phyloP scores from a whole-genome alignment of 305 asterid species.

The Fraxinus sp. region DNA sequence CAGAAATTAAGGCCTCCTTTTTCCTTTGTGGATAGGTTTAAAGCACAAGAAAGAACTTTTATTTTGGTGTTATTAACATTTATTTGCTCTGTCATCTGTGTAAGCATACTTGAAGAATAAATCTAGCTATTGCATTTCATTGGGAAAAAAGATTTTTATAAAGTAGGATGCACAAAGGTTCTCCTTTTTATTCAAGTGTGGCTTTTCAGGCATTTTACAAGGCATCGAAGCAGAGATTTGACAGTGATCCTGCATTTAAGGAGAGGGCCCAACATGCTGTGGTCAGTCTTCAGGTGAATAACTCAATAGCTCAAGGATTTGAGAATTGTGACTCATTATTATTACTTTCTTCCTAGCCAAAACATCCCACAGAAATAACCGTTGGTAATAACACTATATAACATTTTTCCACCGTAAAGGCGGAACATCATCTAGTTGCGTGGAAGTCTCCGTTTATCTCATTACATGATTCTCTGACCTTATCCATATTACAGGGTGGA shows the following conservation, averaged over 20 bases:
- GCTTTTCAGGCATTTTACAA: conserved; percentile 71
- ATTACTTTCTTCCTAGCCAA: conserved; percentile 2
- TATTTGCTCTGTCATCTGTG: background rate
- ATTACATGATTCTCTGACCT: conserved; percentile 3
- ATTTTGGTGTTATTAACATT: background rate
- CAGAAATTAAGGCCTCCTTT: background rate
- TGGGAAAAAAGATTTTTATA: background rate
- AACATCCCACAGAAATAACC: background rate
- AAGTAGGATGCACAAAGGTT: conserved; percentile 7
- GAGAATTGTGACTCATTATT: background rate
- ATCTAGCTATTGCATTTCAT: background rate
- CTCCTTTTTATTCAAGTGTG: conserved; percentile 15
- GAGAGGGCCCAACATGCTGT: conserved; percentile 89
- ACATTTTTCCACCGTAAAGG: background rate
- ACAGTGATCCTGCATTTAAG: conserved; percentile 69
- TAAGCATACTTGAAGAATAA: background rate
- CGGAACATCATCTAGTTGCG: conserved; percentile 2
- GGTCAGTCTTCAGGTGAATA: conserved; percentile 86
- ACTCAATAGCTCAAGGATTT: conserved; percentile 10
- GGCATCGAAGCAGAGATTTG: conserved; percentile 83
- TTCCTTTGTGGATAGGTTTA: background rate
- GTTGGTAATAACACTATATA: background rate
- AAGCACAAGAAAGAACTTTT: background rate
- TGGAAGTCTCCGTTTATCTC: conserved; percentile 8
- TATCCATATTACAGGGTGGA: conserved; percentile 56